Base-by-base conservation (phyloP, 1,284 basidiomycete species). In the Rhodofomes roseus region DNA sequence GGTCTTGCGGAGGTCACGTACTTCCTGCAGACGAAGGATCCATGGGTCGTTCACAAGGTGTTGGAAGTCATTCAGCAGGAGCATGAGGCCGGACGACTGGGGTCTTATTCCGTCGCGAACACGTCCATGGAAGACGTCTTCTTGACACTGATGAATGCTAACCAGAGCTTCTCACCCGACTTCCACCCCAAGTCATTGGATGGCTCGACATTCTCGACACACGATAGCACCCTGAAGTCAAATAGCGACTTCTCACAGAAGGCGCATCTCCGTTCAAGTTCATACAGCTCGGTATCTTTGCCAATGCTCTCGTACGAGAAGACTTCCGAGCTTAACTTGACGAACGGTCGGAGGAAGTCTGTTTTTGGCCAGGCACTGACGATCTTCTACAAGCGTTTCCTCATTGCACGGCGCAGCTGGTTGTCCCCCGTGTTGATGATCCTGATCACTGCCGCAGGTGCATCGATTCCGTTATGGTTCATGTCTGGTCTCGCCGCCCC, bases 101-200 rank as follows among this genome's bases (percentile, higher is more conserved):
- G 66, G 0, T 81, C 80, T 0, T 91, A 89, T 66, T 87, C 91
- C 54, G 78, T 92, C 6, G 73, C 86, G 23, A 86, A 86, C 2
- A 86, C 90, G 1, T 85, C 89, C 4, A 87, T 93, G 55, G 91
- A 93, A 67, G 88, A 91, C 58, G 87, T 93, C 43, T 93, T 93
- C 74, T 76, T 93, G 9, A 79, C 82, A 51, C 74, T 93, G 29
- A 91, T 90, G 85, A 74, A 78, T 55, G 74, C 77, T 31, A 76
- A 84, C 40, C 71, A 63, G 36, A 60, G 41, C 4, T 57, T 56
- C 22, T 56, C 62, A 36, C 63, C 58, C 54, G 65, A 66, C 44
- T 54, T 56, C 12, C 59, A 29, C 14, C 61, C 64, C 12, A 62
- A 62, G 27, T 34, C 29, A 16, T 36, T 44, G 37, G 37, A 34